Percentiles rank a stretch among this genome's conserved stretches.
Conservation (phyloP, 345 rosid species). For the Raphanus raphanistrum region DNA sequence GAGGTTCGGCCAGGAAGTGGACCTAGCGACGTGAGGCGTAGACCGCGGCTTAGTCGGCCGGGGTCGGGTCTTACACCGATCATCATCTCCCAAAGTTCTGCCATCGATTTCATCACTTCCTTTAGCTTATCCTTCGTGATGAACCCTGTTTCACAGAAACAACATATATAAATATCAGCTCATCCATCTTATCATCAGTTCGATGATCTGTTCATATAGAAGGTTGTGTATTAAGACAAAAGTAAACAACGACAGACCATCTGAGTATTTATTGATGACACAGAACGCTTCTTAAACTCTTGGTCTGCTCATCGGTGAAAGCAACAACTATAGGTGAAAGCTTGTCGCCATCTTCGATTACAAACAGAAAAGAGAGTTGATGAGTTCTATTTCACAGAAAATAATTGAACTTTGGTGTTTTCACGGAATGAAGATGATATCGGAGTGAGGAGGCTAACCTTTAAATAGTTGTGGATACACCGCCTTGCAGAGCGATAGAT, state of each 20-base stretch:
- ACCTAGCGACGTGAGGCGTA: no score
- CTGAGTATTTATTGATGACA: conserved; percentile 37
- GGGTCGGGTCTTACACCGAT: no score
- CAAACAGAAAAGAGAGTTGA: conserved; percentile 9
- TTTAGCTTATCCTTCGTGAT: neutral
- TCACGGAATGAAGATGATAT: neutral
- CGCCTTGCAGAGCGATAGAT: neutral
- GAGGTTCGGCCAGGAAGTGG: no score
- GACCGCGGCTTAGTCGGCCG: no score
- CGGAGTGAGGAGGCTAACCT: neutral
- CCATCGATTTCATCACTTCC: conserved; percentile 34
- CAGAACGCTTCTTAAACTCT: conserved; percentile 36
- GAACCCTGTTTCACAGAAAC: conserved; percentile 14
- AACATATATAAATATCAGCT: neutral
- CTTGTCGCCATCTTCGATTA: conserved; percentile 20
- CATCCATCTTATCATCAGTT: neutral
- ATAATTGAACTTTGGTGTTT: neutral
- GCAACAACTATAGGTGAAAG: conserved; percentile 1
- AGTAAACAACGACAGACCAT: conserved; percentile 17
- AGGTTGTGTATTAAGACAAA: neutral
- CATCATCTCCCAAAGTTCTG: conserved; percentile 31
- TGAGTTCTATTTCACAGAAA: neutral
- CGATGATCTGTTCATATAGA: neutral
- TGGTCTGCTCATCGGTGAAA: conserved; percentile 37
- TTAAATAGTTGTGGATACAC: neutral